Evolutionary conservation across 1,139 yeast genomes (phyloP), one percentile per base, ranked within the genome.

Genomic region (Nakaseomyces glabratus): DNA sequence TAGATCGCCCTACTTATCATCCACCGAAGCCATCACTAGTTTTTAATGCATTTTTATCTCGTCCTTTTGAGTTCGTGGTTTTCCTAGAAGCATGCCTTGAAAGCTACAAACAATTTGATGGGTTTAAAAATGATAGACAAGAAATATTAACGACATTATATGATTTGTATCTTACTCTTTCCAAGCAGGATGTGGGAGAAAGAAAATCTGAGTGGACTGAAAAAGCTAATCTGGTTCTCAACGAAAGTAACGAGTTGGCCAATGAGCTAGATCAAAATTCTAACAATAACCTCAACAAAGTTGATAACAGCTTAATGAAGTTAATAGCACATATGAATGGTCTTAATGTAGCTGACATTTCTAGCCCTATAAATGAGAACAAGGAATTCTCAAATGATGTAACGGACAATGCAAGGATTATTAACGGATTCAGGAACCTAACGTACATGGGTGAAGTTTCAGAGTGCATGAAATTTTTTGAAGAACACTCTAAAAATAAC

Each of bases 21-120:
- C 96, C 97, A 1, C 98, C 99, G 2, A 71, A 77, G 37, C 97
- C 98, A 3, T 71, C 88, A 35, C 65, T 90, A 28, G 82, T 90
- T 2, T 93, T 86, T 53, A 76, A 93, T 1, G 76, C 93, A 2
- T 93, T 90, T 55, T 74, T 82, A 11, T 74, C 79, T 48, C 85
- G 82, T 52, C 86, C 93, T 0, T 73, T 78, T 50, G 93, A 88
- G 50, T 88, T 90, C 66, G 93, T 88, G 13, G 82, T 84, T n/a
- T 88, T 93, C 46, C 60, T 90, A 37, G 98, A 90, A 53, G 96
- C 97, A 0, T 85, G 96, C 49, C 62, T 86, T 12, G 85, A 80
- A 46, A 70, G 82, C 6, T 82, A 82, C 53, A 88, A 81, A 40
- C 70, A 68, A 41, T 82, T 76, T 51, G 90, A 81, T 41, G 93